Evolutionary conservation across 768 basidiomycete species (phyloP).

Genomic region (Epithele typhae): DNA sequence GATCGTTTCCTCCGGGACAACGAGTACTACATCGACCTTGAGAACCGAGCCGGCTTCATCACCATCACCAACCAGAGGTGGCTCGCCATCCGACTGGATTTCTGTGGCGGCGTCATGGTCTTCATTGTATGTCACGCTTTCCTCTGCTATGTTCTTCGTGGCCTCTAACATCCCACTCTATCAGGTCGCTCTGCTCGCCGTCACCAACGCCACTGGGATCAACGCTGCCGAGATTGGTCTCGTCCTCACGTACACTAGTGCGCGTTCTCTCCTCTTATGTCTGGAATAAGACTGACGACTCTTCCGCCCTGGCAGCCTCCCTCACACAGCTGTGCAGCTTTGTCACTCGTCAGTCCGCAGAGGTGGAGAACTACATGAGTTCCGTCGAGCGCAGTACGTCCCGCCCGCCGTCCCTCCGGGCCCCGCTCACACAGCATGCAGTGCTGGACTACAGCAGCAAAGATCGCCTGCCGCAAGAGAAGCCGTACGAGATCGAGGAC

Average conservation of each 20-base stretch:
- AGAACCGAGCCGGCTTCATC: constrained; percentile 66
- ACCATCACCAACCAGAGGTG: constrained; percentile 70
- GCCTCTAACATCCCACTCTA: background rate
- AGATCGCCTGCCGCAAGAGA: constrained; percentile 57
- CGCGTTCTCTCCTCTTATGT: constrained; percentile 1
- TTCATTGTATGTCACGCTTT: constrained; percentile 38
- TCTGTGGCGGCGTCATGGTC: constrained; percentile 56
- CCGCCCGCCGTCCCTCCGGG: background rate
- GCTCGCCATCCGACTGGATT: constrained; percentile 70
- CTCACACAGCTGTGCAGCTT: constrained; percentile 50
- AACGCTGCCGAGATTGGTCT: constrained; percentile 69
- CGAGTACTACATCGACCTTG: constrained; percentile 63
- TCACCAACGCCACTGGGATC: constrained; percentile 49
- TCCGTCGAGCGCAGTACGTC: constrained; percentile 52
- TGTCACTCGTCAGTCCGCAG: constrained; percentile 50
- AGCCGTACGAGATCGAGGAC: constrained; percentile 54
- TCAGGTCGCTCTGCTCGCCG: constrained; percentile 64
- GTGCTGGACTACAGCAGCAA: constrained; percentile 52
- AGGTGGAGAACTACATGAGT: constrained; percentile 71
- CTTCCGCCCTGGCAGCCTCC: constrained; percentile 29
- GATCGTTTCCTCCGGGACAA: constrained; percentile 62
- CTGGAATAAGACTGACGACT: background rate
- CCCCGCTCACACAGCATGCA: constrained; percentile 10
- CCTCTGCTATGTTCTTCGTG: no score
- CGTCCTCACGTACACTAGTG: constrained; percentile 63